These are phyloP conservation scores for Aaosphaeria pasadenensis DNA, from an alignment of 2,329 filamentous ascomycete species.

Conservation along the genomic window DNA sequence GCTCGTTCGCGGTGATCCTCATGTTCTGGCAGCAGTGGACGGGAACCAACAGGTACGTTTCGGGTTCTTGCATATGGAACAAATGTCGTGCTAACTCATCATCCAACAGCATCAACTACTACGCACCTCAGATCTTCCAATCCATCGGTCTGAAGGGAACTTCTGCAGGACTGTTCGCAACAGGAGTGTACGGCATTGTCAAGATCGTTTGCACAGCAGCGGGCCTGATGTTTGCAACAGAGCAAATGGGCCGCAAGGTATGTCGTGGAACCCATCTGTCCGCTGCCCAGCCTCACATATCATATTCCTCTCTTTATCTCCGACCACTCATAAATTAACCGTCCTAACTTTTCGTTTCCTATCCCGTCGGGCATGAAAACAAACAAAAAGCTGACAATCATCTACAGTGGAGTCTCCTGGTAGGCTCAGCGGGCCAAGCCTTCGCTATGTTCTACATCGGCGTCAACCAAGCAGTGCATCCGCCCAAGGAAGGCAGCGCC, in stretches of 20 bases:
- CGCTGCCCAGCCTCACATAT: too few species aligned
- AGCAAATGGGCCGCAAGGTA: constrained; percentile 44
- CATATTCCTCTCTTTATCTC: too few species aligned
- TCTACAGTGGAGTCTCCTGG: constrained; percentile 38
- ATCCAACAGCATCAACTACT: constrained; percentile 37
- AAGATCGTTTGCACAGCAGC: constrained; percentile 45
- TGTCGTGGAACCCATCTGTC: neutral
- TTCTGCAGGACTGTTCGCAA: constrained; percentile 44
- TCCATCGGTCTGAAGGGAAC: constrained; percentile 39
- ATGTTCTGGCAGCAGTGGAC: constrained; percentile 43
- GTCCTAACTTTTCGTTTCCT: too few species aligned
- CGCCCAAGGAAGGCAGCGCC: constrained; percentile 19
- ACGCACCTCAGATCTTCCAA: constrained; percentile 44
- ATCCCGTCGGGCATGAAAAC: too few species aligned
- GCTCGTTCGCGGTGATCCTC: constrained; percentile 41
- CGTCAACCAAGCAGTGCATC: constrained; percentile 32
- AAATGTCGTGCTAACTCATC: neutral
- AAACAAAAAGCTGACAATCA: neutral
- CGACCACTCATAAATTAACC: too few species aligned
- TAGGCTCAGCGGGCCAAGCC: constrained; percentile 42
- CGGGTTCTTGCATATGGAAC: neutral
- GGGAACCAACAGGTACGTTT: constrained; percentile 6
- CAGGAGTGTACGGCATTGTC: constrained; percentile 46
- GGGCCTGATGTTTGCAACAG: constrained; percentile 45
- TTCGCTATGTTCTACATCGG: constrained; percentile 44